Percentiles rank a stretch among this genome's conserved stretches.
phyloP scores from a whole-genome alignment of 768 basidiomycete species.

The Suillus paluster region DNA sequence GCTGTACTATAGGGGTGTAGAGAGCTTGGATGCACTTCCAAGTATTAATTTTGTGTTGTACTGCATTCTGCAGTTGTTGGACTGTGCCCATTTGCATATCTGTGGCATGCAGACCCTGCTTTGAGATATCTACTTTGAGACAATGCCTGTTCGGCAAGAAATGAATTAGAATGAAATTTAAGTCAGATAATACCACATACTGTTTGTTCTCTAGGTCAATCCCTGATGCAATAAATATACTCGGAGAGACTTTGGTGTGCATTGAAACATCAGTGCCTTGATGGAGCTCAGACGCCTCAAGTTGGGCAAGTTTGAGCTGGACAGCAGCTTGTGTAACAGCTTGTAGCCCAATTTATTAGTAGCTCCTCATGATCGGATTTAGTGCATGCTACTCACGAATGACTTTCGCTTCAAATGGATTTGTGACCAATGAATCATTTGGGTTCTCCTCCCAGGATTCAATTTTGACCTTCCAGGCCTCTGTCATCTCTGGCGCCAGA shows the following conservation, averaged over 20 bases:
- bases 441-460: constrained; percentile 27
- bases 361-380: not conserved
- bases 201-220: constrained; percentile 23
- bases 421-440: not conserved
- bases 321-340: constrained; percentile 18
- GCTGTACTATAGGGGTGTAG: not conserved
- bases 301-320: constrained; percentile 24
- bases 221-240: constrained; percentile 15
- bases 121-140: not conserved
- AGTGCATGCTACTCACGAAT: constrained; percentile 6
- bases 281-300: constrained; percentile 21
- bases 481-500: not conserved
- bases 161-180: too few species aligned
- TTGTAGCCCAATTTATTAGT: not conserved
- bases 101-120: not conserved
- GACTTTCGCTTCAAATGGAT: constrained; percentile 24
- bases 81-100: not conserved
- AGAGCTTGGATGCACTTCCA: not conserved
- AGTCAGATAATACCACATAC: constrained; percentile 10
- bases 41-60: not conserved
- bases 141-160: not conserved
- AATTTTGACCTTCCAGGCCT: constrained; percentile 22
- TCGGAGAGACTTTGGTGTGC: constrained; percentile 12
- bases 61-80: too few species aligned
- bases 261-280: not conserved